A percentile compares a stretch with the other conserved stretches of the same genome.
Evolutionary conservation across 192 early-diverging fungal genomes (phyloP).

Genomic region (Backusella parvicylindrica): DNA sequence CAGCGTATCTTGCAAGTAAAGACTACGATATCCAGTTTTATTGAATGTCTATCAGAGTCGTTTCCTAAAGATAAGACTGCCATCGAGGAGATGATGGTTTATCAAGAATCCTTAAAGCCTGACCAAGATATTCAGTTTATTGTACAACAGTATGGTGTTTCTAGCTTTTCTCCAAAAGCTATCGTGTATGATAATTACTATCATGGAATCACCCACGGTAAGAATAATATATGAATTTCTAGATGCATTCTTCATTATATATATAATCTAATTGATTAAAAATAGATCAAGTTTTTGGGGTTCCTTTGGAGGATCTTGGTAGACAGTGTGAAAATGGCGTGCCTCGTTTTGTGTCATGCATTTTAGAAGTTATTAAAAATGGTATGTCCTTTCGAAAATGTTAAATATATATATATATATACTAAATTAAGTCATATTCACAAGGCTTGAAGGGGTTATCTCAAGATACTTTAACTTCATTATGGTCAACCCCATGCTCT

Average conservation of each 20-base stretch:
- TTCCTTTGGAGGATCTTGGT: constrained; percentile 65
- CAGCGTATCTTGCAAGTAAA: constrained; percentile 33
- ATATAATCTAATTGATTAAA: background rate
- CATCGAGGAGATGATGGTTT: constrained; percentile 52
- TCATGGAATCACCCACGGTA: constrained; percentile 61
- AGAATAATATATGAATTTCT: background rate
- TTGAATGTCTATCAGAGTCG: constrained; percentile 43
- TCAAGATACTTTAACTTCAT: constrained; percentile 11
- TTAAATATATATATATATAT: no score
- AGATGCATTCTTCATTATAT: background rate
- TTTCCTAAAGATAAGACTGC: constrained; percentile 51
- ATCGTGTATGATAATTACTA: constrained; percentile 69
- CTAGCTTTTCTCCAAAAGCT: constrained; percentile 65
- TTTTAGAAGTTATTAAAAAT: constrained; percentile 58
- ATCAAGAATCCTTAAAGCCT: constrained; percentile 73
- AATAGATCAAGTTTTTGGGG: constrained; percentile 74
- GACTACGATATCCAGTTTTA: constrained; percentile 45
- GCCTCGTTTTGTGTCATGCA: constrained; percentile 59
- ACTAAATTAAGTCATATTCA: no score
- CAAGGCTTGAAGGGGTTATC: background rate
- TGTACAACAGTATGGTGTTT: constrained; percentile 71
- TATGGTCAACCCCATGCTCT: constrained; percentile 62
- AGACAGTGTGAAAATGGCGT: constrained; percentile 55
- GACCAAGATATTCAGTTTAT: constrained; percentile 73
- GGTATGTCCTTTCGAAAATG: constrained; percentile 2